Evolutionary conservation across 2,329 filamentous ascomycete genomes (phyloP).

Genomic region (Exutisphaerella laricina): DNA sequence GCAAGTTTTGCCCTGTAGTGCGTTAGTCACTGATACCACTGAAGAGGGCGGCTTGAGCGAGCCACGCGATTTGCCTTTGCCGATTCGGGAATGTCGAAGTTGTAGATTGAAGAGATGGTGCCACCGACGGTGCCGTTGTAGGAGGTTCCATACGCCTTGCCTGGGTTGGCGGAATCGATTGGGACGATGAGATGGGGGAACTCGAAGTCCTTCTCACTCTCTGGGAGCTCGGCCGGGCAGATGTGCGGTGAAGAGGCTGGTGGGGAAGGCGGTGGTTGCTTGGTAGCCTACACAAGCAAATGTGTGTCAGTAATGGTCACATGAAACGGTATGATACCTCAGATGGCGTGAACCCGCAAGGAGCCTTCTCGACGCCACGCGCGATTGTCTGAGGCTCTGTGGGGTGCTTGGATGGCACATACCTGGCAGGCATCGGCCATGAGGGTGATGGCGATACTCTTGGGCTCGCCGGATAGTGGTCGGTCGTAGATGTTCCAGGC

Average conservation of each 20-base stretch:
- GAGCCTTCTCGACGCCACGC: too few relatives aligned
- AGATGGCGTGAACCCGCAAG: too few relatives aligned
- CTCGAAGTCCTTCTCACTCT: slow-evolving; percentile 1
- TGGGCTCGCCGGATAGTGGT: slow-evolving; percentile 38
- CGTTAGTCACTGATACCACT: background rate
- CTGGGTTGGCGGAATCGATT: slow-evolving; percentile 51
- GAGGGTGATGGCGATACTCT: slow-evolving; percentile 49
- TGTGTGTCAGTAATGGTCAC: too few relatives aligned
- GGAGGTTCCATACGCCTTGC: slow-evolving; percentile 49
- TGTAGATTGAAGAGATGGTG: slow-evolving; percentile 57
- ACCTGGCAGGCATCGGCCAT: slow-evolving; percentile 20
- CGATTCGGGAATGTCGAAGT: slow-evolving; percentile 58
- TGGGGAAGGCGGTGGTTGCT: slow-evolving; percentile 8
- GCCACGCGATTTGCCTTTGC: too few relatives aligned
- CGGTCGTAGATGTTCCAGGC: slow-evolving; percentile 53
- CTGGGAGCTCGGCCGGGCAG: slow-evolving; percentile 15
- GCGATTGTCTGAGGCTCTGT: too few relatives aligned
- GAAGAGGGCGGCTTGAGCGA: background rate
- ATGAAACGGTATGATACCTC: too few relatives aligned
- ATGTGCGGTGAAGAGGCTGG: slow-evolving; percentile 8
- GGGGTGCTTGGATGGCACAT: too few relatives aligned
- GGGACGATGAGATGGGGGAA: slow-evolving; percentile 54
- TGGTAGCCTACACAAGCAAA: too few relatives aligned
- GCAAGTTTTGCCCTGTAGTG: slow-evolving; percentile 50
- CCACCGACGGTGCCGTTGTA: slow-evolving; percentile 53